These are phyloP conservation scores for Endotrypanum monterogeii DNA, from an alignment of 208 protist genomes.

Conservation along the genomic window DNA sequence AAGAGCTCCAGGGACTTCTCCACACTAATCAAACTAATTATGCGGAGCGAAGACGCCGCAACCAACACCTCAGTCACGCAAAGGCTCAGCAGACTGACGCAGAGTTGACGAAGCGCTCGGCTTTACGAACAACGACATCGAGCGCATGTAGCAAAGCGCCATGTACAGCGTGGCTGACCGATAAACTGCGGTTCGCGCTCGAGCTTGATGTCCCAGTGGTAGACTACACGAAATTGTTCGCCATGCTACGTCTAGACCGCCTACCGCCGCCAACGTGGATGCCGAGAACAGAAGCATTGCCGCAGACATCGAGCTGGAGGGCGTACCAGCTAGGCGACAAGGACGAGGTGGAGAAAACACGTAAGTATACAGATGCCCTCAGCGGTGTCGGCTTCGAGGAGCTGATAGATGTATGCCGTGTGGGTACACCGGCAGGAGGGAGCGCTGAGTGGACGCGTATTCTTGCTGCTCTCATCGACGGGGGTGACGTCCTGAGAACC, in stretches of 20 bases:
- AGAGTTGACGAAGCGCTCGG: neutral
- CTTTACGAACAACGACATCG: neutral
- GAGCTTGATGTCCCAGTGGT: constrained; percentile 66
- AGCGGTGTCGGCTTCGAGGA: constrained; percentile 40
- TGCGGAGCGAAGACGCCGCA: neutral
- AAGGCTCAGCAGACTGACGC: neutral
- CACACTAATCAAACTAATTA: neutral
- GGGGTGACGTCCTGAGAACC: neutral
- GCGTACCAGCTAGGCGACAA: neutral
- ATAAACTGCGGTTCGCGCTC: constrained; percentile 74
- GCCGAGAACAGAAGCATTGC: neutral
- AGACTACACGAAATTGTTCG: constrained; percentile 56
- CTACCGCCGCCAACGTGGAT: constrained; percentile 17
- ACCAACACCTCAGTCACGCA: neutral
- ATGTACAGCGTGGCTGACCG: constrained; percentile 26
- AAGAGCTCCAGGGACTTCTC: constrained; percentile 27
- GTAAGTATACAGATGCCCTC: constrained; percentile 9
- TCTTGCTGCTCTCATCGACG: neutral
- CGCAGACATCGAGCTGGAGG: neutral
- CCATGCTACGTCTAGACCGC: constrained; percentile 35
- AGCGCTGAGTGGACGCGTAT: constrained; percentile 12
- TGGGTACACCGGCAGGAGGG: constrained; percentile 12
- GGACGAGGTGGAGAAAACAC: neutral
- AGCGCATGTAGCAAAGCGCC: neutral
- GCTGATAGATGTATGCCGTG: constrained; percentile 34